phyloP scores from a whole-genome alignment of 2,329 filamentous ascomycete genomes.

The Leptodontidium sp. region DNA sequence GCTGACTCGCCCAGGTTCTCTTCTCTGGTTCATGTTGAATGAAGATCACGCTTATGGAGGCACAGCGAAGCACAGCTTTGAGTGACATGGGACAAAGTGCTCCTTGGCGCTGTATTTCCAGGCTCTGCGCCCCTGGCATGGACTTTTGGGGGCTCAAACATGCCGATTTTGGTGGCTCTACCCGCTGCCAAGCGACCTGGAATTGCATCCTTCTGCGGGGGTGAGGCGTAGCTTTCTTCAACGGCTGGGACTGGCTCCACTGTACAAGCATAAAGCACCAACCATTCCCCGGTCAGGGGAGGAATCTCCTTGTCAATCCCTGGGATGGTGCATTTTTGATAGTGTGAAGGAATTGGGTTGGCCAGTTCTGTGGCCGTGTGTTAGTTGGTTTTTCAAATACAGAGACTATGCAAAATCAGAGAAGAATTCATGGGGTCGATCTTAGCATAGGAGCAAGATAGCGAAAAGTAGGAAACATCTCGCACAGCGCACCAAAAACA shows the following conservation, averaged over 20 bases:
- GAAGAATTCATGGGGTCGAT: background rate
- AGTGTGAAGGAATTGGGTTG: no score
- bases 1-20: background rate
- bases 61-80: background rate
- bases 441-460: background rate
- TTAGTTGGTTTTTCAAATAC: no score
- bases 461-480: background rate
- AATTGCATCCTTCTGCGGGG: constrained; percentile 5
- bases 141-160: background rate
- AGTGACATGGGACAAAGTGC: constrained; percentile 7
- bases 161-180: constrained; percentile 9
- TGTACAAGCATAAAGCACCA: constrained; percentile 1
- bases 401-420: no score
- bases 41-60: constrained; percentile 15
- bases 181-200: background rate
- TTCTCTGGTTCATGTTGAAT: background rate
- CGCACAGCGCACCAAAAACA: background rate
- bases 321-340: no score
- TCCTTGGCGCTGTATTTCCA: constrained; percentile 13
- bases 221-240: constrained; percentile 6
- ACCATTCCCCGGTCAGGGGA: background rate
- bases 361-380: no score
- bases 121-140: background rate
- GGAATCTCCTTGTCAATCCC: no score
- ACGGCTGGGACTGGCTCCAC: background rate